Evolutionary conservation across 768 basidiomycete species (phyloP).

Genomic region (Serendipita vermifera): DNA sequence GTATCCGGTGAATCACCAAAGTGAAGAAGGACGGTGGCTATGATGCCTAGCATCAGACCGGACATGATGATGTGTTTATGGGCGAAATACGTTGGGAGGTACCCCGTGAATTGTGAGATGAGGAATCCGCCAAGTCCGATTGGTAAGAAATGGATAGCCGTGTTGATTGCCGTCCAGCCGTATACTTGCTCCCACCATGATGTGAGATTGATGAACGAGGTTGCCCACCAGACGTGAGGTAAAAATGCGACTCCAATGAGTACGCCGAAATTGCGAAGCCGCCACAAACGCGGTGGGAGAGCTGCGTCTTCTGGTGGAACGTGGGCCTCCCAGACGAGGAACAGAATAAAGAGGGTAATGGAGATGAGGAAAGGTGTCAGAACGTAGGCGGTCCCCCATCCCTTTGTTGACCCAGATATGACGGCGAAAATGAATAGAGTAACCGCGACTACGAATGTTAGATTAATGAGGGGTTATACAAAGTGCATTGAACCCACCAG

Average conservation of each 20-base stretch:
- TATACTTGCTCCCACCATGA: conserved; percentile 11
- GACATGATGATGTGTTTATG: conserved; percentile 12
- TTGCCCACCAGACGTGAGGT: conserved; percentile 7
- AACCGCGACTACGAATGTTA: conserved; percentile 22
- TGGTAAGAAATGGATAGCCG: conserved; percentile 14
- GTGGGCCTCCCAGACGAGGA: conserved; percentile 39
- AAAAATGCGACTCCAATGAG: conserved; percentile 19
- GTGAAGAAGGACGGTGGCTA: conserved; percentile 8
- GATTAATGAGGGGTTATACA: not conserved
- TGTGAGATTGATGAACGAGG: conserved; percentile 1
- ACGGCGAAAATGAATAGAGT: conserved; percentile 32
- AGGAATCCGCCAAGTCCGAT: conserved; percentile 29
- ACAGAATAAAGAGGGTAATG: conserved; percentile 27
- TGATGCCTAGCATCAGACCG: conserved; percentile 1
- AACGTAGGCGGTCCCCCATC: conserved; percentile 23
- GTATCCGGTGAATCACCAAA: conserved; percentile 9
- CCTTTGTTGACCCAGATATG: conserved; percentile 18
- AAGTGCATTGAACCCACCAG: not conserved
- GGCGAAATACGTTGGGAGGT: conserved; percentile 25
- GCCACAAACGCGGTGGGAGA: conserved; percentile 21
- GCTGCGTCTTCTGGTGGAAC: conserved; percentile 19
- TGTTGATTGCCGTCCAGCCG: conserved; percentile 14
- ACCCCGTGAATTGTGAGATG: conserved; percentile 28
- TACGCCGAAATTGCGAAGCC: conserved; percentile 22
- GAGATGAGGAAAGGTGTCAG: conserved; percentile 36